Evolutionary conservation across 164 flowering plant genomes (phyloP).

Genomic region (Taxillus chinensis): DNA sequence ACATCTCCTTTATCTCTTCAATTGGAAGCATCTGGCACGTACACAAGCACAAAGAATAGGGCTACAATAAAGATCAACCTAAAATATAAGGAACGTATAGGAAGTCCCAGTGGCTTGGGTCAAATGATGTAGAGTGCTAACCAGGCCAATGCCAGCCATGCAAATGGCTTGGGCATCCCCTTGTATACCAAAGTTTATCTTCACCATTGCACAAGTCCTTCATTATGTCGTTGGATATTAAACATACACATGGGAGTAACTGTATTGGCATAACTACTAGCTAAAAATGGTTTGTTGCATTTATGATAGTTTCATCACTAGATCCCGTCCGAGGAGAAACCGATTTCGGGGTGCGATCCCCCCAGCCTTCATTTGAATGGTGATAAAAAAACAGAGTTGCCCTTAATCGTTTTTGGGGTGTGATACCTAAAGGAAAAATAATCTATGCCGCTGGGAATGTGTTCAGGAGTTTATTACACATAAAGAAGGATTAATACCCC

Average conservation of each 20-base stretch:
- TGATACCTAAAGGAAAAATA: no score
- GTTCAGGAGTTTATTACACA: no score
- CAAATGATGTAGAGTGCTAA: slow-evolving; percentile 50
- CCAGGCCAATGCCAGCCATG: slow-evolving; percentile 48
- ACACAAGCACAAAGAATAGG: slow-evolving; percentile 33
- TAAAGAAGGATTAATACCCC: no score
- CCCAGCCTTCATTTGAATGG: no score
- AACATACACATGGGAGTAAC: slow-evolving; percentile 47
- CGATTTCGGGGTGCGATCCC: no score
- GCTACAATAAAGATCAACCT: slow-evolving; percentile 35
- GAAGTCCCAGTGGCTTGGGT: slow-evolving; percentile 46
- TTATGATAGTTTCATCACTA: not conserved
- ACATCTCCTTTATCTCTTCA: slow-evolving; percentile 56
- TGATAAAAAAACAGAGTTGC: no score
- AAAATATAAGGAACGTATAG: slow-evolving; percentile 40
- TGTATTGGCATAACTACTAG: slow-evolving; percentile 13
- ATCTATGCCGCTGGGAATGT: no score
- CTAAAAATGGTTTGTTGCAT: not conserved
- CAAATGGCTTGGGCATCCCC: slow-evolving; percentile 57
- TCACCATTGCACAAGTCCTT: slow-evolving; percentile 26
- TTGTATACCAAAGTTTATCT: slow-evolving; percentile 40
- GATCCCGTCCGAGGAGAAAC: no score
- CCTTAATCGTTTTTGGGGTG: no score
- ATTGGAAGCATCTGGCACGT: slow-evolving; percentile 57
- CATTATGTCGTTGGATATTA: slow-evolving; percentile 23